These are phyloP conservation scores for Trametes polyzona DNA, from an alignment of 1,284 basidiomycete species.

Conservation along the genomic window DNA sequence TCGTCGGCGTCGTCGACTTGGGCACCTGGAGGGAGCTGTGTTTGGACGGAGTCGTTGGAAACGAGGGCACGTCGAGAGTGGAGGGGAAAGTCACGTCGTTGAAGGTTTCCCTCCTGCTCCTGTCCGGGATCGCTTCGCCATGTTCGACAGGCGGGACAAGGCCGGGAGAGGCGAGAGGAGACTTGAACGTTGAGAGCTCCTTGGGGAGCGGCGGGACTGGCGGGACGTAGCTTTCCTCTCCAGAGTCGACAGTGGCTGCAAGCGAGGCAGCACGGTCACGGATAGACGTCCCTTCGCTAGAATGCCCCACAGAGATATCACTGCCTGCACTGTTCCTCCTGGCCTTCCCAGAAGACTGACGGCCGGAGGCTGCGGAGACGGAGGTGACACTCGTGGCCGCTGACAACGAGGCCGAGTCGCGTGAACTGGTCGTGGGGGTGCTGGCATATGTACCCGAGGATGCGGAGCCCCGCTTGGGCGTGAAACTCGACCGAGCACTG, in stretches of 20 bases:
- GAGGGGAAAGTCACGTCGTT: conserved; percentile 33
- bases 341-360: conserved; percentile 60
- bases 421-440: conserved; percentile 75
- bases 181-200: conserved; percentile 80
- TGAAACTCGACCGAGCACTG: conserved; percentile 69
- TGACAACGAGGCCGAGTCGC: conserved; percentile 82
- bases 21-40: conserved; percentile 34
- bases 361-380: conserved; percentile 65
- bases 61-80: conserved; percentile 57
- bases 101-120: conserved; percentile 28
- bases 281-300: conserved; percentile 61
- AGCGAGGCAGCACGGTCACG: conserved; percentile 71
- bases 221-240: conserved; percentile 75
- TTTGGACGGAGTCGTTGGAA: conserved; percentile 35
- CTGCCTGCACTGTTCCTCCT: conserved; percentile 85
- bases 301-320: conserved; percentile 78
- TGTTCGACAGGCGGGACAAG: conserved; percentile 48
- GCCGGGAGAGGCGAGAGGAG: conserved; percentile 51
- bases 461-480: conserved; percentile 83
- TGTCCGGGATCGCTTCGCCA: conserved; percentile 38
- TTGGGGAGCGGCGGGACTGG: conserved; percentile 97
- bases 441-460: conserved; percentile 86
- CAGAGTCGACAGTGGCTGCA: conserved; percentile 56
- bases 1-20: conserved; percentile 40
- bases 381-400: conserved; percentile 78